phyloP scores from a whole-genome alignment of 345 rosid species.

The Ailanthus altissimus region DNA sequence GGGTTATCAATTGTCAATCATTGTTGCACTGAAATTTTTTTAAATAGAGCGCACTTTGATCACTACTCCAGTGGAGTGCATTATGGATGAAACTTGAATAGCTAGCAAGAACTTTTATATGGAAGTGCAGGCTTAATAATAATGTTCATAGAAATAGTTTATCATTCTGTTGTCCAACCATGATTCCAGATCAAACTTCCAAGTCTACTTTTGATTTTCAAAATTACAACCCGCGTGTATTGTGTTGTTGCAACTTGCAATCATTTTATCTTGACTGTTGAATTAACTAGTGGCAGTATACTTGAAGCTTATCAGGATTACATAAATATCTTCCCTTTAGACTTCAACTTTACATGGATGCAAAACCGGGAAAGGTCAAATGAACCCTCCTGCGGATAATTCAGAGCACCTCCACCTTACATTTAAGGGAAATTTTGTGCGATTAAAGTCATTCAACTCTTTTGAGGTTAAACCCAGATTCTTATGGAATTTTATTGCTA shows the following conservation, averaged over 20 bases:
- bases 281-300: neutral
- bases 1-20: neutral
- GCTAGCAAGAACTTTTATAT: neutral
- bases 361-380: no score
- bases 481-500: neutral
- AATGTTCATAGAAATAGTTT: neutral
- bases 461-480: neutral
- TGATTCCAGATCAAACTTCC: neutral
- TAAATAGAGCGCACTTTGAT: neutral
- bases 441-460: no score
- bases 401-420: no score
- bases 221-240: neutral
- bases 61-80: neutral
- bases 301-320: neutral
- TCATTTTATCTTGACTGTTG: neutral
- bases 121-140: slow-evolving; percentile 6
- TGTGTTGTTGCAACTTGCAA: neutral
- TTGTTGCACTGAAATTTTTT: neutral
- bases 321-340: no score
- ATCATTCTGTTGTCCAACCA: neutral
- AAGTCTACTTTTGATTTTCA: neutral
- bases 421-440: neutral
- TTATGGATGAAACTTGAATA: neutral
- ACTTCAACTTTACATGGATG: no score
- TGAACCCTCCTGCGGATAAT: no score